These are phyloP conservation scores for Candida nitratophila DNA, from an alignment of 805 yeast species.

Conservation along the genomic window DNA sequence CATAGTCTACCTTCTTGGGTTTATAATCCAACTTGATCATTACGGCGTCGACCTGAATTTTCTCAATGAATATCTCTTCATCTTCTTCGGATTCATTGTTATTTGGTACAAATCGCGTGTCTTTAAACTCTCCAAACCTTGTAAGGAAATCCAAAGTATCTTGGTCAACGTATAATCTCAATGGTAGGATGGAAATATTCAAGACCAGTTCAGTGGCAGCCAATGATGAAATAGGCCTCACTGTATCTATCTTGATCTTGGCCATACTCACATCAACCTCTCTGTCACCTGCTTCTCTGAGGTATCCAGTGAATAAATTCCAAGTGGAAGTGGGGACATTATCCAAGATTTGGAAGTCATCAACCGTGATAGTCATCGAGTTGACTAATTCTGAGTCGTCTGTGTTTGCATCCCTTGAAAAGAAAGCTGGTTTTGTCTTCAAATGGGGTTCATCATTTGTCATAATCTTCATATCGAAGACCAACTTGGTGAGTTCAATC, in stretches of 20 bases:
- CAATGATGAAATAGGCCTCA: slow-evolving; percentile 55
- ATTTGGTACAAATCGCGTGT: slow-evolving; percentile 48
- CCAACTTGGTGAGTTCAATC: slow-evolving; percentile 49
- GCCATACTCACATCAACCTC: slow-evolving; percentile 66
- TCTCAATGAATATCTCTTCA: slow-evolving; percentile 62
- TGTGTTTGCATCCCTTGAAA: slow-evolving; percentile 19
- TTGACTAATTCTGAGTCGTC: slow-evolving; percentile 40
- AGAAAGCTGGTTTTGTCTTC: slow-evolving; percentile 13
- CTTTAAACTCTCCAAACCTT: slow-evolving; percentile 77
- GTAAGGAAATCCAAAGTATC: slow-evolving; percentile 82
- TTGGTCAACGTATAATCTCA: slow-evolving; percentile 84
- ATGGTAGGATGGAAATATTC: slow-evolving; percentile 53
- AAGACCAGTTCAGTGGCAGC: slow-evolving; percentile 66
- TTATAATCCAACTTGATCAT: slow-evolving; percentile 77
- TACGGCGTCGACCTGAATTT: slow-evolving; percentile 53
- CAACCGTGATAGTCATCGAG: slow-evolving; percentile 40
- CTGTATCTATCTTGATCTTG: slow-evolving; percentile 41
- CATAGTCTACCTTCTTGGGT: slow-evolving; percentile 82
- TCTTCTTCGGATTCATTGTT: slow-evolving; percentile 35
- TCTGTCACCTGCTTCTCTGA: slow-evolving; percentile 63
- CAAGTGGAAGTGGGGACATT: slow-evolving; percentile 84
- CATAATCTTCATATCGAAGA: slow-evolving; percentile 36
- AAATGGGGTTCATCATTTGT: slow-evolving; percentile 32
- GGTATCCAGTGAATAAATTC: slow-evolving; percentile 72
- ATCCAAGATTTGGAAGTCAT: slow-evolving; percentile 58